Conservation (phyloP, 768 basidiomycete genomes). For the Ramaria sp. region DNA sequence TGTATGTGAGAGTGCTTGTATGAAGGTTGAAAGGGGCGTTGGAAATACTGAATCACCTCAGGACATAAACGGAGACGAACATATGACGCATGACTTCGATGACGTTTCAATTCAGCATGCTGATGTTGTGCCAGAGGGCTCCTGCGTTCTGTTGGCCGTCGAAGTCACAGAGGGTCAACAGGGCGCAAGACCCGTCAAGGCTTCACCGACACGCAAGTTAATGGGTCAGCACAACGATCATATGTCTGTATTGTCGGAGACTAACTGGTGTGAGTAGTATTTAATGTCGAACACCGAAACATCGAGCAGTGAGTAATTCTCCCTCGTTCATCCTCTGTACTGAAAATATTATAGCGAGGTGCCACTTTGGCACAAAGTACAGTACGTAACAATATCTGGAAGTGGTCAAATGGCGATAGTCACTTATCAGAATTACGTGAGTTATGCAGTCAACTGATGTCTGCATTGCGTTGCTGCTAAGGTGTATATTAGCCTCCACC, state of each 20-base stretch:
- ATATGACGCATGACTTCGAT: neutral
- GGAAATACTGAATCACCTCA: neutral
- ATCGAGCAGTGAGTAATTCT: neutral
- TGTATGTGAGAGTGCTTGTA: neutral
- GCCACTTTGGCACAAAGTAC: neutral
- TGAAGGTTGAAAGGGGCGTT: neutral
- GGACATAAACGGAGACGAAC: neutral
- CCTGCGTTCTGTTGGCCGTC: neutral
- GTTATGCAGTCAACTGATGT: neutral
- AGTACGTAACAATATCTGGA: conserved; percentile 1
- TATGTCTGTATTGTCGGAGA: neutral
- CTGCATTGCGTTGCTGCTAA: neutral
- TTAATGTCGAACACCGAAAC: neutral
- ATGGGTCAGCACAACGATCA: neutral
- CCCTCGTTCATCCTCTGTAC: neutral
- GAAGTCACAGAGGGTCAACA: neutral
- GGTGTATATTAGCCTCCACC: neutral
- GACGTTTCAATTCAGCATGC: neutral
- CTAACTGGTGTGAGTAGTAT: neutral
- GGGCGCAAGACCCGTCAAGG: neutral
- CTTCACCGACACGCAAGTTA: neutral
- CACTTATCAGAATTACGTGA: neutral
- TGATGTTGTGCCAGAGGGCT: neutral
- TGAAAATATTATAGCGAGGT: neutral
- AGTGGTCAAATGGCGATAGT: neutral